Base-by-base conservation (phyloP, 192 early-diverging fungal genomes). In the Diversispora epigaea region DNA sequence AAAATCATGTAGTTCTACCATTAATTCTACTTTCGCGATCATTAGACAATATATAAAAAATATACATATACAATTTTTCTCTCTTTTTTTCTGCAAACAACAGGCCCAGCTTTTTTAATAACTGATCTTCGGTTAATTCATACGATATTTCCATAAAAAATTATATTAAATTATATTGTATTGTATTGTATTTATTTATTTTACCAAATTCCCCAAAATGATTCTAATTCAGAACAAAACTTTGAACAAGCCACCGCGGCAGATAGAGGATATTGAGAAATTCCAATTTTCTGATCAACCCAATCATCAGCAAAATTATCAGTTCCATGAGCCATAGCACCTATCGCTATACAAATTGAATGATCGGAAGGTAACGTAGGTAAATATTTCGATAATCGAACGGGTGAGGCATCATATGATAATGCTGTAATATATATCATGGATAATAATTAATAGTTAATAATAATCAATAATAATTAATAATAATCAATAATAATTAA, bases 211-310 rank as follows among this genome's bases (percentile, higher is more conserved):
- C 87, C 90, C 95, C 95, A 98, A 43, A 96, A 78, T 47, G 95
- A 95, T 79, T 96, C 96, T 73, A 95, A 85, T 22, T 93, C 89
- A 68, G 89, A 91, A 54, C 91, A 90, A 72, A 99, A 86, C 85
- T 98, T 99, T 50, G 93, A 93, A 77, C 96, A 98, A 0, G 98
- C 95, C n/a, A 98, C 95, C 3, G 94, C 93, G 15, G 98, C 98
- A 45, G 94, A 96, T 52, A 99, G 84, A 6, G 96, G 93, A 81
- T 97, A 99, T 80, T 98, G 94, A 3, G 94, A 96, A 43, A 99
- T 91, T 55, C 95, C 93, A 70, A 99, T 95, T 85, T 98, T 99
- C 75, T 97, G 94, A 80, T 99, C 96, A 32, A 98, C 92, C 79
- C 96, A 94, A 21, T 89, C 84, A 77, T 98, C 96, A 8, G 95